These are phyloP conservation scores for Neoarthrinium moseri DNA, from an alignment of 2,329 filamentous ascomycete genomes.

Conservation along the genomic window DNA sequence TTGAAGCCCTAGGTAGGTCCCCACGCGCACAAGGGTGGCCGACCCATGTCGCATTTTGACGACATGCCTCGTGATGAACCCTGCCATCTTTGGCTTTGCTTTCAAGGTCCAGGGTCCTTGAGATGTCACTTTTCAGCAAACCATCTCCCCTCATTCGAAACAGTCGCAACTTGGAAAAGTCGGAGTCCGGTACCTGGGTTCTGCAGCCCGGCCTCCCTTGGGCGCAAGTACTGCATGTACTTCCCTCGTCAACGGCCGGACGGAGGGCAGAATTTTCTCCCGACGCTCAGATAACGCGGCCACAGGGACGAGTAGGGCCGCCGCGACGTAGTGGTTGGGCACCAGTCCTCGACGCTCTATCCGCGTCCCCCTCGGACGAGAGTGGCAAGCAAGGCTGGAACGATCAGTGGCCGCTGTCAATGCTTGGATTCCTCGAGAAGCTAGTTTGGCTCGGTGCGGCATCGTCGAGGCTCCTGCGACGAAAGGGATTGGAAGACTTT, in stretches of 20 bases:
- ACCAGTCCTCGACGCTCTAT: conserved; percentile 7
- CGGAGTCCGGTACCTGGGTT: neutral
- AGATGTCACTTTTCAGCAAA: neutral
- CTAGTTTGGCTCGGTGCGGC: conserved; percentile 1
- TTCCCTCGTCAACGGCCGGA: neutral
- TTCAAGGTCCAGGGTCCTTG: conserved; percentile 40
- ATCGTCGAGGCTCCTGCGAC: neutral
- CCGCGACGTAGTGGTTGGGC: conserved; percentile 13
- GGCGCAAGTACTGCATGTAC: neutral
- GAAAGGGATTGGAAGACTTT: conserved; percentile 7
- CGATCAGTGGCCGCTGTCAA: neutral
- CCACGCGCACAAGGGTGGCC: conserved; percentile 22
- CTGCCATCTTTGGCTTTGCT: conserved; percentile 19
- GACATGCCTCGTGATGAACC: conserved; percentile 15
- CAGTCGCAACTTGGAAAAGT: neutral
- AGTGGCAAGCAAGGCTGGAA: neutral
- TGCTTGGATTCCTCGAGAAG: neutral
- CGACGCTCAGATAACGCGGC: conserved; percentile 10
- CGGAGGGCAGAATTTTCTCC: conserved; percentile 12
- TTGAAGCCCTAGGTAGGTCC: conserved; percentile 12
- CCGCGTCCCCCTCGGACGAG: neutral
- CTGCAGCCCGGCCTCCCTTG: neutral
- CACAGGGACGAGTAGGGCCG: conserved; percentile 11
- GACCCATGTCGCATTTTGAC: conserved; percentile 23
- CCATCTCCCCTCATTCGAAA: neutral